These are phyloP conservation scores for Gaillardinia entomophila DNA, from an alignment of 805 yeast genomes.

Conservation along the genomic window DNA sequence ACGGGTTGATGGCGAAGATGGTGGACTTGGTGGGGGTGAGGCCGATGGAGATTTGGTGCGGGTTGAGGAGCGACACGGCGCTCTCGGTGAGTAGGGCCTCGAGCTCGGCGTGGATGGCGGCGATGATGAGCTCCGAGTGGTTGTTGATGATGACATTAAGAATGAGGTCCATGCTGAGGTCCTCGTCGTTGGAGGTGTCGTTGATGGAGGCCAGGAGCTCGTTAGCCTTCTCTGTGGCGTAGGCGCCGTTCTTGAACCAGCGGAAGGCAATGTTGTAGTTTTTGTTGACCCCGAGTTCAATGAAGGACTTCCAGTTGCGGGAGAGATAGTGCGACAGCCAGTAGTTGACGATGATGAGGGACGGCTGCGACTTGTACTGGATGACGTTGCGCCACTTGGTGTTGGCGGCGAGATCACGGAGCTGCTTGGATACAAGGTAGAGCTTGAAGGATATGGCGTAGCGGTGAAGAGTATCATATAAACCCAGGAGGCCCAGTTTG, in stretches of 20 bases:
- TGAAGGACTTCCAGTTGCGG: slow-evolving; percentile 44
- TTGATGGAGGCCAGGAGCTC: slow-evolving; percentile 2
- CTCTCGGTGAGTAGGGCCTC: slow-evolving; percentile 5
- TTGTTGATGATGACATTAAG: slow-evolving; percentile 31
- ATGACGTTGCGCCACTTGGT: slow-evolving; percentile 56
- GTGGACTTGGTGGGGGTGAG: slow-evolving; percentile 27
- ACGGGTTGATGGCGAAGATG: slow-evolving; percentile 33
- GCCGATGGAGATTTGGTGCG: slow-evolving; percentile 30
- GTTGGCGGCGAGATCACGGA: slow-evolving; percentile 40
- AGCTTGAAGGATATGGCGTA: slow-evolving; percentile 63
- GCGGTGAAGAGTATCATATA: slow-evolving; percentile 51
- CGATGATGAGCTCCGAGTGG: slow-evolving; percentile 31
- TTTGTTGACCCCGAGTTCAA: slow-evolving; percentile 57
- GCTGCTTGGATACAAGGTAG: slow-evolving; percentile 52
- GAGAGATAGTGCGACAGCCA: slow-evolving; percentile 48
- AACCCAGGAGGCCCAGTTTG: slow-evolving; percentile 41
- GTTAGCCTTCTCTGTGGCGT: slow-evolving; percentile 6
- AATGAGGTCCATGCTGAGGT: slow-evolving; percentile 30
- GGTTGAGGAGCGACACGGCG: slow-evolving; percentile 12
- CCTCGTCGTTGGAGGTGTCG: slow-evolving; percentile 12
- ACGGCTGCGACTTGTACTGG: slow-evolving; percentile 50
- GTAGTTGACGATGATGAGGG: slow-evolving; percentile 52
- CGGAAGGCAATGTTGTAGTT: slow-evolving; percentile 45
- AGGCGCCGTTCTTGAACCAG: slow-evolving; percentile 59
- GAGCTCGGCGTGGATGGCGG: slow-evolving; percentile 13